Percentiles rank a stretch among this genome's conserved stretches.
These are phyloP conservation scores for Candida glaebosa DNA, from an alignment of 805 yeast species.

Conservation along the genomic window DNA sequence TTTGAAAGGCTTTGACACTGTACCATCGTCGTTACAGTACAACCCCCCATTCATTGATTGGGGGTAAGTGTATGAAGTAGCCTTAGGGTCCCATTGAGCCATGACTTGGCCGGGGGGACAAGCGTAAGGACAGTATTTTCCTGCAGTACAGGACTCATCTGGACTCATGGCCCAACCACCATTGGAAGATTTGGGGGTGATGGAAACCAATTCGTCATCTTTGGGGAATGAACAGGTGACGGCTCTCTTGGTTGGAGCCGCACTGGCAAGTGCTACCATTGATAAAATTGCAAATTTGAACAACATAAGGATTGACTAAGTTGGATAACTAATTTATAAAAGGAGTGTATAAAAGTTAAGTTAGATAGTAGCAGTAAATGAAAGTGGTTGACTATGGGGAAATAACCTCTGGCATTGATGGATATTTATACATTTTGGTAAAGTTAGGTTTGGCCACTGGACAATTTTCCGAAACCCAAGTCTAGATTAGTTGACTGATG, in stretches of 20 bases:
- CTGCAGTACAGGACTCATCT: constrained; percentile 69
- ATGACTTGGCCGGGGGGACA: constrained; percentile 84
- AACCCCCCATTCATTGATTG: constrained; percentile 81
- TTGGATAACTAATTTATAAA: neutral
- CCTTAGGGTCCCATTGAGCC: constrained; percentile 84
- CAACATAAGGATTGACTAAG: constrained; percentile 2
- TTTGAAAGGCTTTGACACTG: constrained; percentile 57
- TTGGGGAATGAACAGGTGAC: constrained; percentile 62
- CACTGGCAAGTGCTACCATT: constrained; percentile 1
- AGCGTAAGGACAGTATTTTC: constrained; percentile 88
- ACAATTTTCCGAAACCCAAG: constrained; percentile 1
- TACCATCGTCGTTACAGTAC: constrained; percentile 70
- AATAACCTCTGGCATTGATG: neutral
- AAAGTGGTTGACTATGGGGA: constrained; percentile 3
- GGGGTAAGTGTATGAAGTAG: constrained; percentile 73
- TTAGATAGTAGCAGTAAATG: constrained; percentile 1
- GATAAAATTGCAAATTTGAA: constrained; percentile 5
- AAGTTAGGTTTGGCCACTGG: neutral
- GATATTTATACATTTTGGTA: neutral
- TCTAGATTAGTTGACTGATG: neutral
- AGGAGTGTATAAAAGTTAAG: constrained; percentile 4
- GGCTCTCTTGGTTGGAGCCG: constrained; percentile 5
- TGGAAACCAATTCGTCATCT: constrained; percentile 63
- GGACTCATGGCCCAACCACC: constrained; percentile 88
- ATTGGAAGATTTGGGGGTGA: constrained; percentile 53